These are phyloP conservation scores for Silene uniflora DNA, from an alignment of 148 eudicot species.

Conservation along the genomic window DNA sequence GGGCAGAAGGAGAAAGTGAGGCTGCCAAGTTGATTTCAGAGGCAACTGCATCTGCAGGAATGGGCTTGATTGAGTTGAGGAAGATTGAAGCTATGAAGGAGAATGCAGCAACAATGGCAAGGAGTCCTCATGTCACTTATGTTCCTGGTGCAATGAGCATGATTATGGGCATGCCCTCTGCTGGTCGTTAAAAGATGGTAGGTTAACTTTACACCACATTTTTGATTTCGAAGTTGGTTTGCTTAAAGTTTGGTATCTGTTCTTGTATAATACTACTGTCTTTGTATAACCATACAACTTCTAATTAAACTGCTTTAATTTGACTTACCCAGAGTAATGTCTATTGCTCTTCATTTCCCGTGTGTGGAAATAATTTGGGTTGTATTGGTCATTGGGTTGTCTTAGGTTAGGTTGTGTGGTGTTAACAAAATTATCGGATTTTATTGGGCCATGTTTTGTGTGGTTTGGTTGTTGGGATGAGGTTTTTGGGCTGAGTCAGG, in stretches of 20 bases:
- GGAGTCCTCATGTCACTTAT: slow-evolving; percentile 60
- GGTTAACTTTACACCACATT: slow-evolving; percentile 11
- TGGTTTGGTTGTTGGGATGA: too few species aligned
- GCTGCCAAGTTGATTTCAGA: slow-evolving; percentile 92
- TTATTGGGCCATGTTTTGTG: too few species aligned
- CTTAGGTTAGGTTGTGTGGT: too few species aligned
- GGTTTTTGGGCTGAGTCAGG: too few species aligned
- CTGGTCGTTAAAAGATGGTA: slow-evolving; percentile 42
- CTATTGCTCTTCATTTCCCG: too few species aligned
- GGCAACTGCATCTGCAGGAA: slow-evolving; percentile 79
- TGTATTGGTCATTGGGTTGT: too few species aligned
- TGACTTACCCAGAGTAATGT: too few species aligned
- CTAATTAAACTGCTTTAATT: background rate
- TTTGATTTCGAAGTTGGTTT: background rate
- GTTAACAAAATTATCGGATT: too few species aligned
- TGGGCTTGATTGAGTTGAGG: slow-evolving; percentile 91
- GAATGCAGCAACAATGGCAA: slow-evolving; percentile 58
- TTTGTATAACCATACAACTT: background rate
- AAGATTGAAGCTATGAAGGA: slow-evolving; percentile 95
- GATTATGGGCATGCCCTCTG: slow-evolving; percentile 51
- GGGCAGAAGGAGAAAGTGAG: slow-evolving; percentile 99
- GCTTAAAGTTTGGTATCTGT: background rate
- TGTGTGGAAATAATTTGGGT: too few species aligned
- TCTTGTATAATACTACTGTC: background rate
- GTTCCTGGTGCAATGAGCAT: slow-evolving; percentile 59